Percentiles rank a stretch among this genome's conserved stretches.
Conservation (phyloP, 768 basidiomycete genomes). For the Lyophyllum semitale region DNA sequence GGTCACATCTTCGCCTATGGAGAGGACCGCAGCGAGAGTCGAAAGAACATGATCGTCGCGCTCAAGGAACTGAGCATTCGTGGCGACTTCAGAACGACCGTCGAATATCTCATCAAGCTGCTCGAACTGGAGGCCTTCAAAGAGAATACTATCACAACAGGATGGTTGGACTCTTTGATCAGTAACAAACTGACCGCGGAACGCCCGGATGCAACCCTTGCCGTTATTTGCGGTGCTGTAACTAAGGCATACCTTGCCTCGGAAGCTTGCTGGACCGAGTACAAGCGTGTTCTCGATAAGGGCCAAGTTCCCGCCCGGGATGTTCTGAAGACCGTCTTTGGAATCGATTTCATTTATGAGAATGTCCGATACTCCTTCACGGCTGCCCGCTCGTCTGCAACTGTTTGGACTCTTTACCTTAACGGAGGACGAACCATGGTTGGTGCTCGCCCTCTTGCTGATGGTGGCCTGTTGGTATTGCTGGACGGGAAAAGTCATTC, state of each 20-base stretch:
- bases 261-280: conserved; percentile 88
- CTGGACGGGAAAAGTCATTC: conserved; percentile 96
- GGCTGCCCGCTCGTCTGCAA: conserved; percentile 85
- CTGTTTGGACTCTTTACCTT: conserved; percentile 91
- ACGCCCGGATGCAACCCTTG: conserved; percentile 88
- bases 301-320: conserved; percentile 97
- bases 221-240: conserved; percentile 95
- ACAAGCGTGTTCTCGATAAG: conserved; percentile 95
- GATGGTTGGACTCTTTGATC: conserved; percentile 97
- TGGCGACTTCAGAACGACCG: conserved; percentile 97
- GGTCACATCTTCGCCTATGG: conserved; percentile 99
- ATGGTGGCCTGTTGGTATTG: conserved; percentile 90
- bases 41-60: conserved; percentile 99
- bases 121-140: conserved; percentile 95
- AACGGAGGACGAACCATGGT: conserved; percentile 94
- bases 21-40: conserved; percentile 89
- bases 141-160: conserved; percentile 97
- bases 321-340: conserved; percentile 94
- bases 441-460: conserved; percentile 89
- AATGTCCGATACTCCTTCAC: conserved; percentile 95
- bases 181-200: conserved; percentile 97
- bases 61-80: conserved; percentile 98
- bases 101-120: conserved; percentile 98
- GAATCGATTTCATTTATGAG: conserved; percentile 97
- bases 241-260: conserved; percentile 92